Evolutionary conservation across 257 asterid genomes (phyloP).

Genomic region (Gentiana macrophylla): DNA sequence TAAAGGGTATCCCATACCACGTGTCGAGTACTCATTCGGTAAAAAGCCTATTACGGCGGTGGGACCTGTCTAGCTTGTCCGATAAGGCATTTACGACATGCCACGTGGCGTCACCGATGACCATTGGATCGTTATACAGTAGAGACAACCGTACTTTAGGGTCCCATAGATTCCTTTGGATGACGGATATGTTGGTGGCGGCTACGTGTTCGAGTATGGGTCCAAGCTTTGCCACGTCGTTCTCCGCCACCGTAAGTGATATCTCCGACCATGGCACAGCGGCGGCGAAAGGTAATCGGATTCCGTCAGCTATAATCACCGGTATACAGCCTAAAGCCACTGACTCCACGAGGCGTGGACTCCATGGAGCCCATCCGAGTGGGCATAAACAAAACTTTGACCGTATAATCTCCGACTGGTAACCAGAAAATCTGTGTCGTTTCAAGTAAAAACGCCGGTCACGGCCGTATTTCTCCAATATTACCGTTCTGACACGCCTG

Average conservation of each 20-base stretch:
- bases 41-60: constrained; percentile 25
- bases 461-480: constrained; percentile 42
- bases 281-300: constrained; percentile 56
- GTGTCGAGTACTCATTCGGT: constrained; percentile 15
- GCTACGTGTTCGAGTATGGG: constrained; percentile 57
- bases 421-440: constrained; percentile 59
- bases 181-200: constrained; percentile 44
- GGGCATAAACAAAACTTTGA: constrained; percentile 85
- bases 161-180: constrained; percentile 57
- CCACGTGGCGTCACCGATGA: constrained; percentile 87
- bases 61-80: constrained; percentile 34
- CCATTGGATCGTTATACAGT: constrained; percentile 36
- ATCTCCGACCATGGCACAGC: constrained; percentile 72
- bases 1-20: constrained; percentile 4
- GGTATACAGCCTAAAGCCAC: constrained; percentile 84
- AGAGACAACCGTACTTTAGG: constrained; percentile 39
- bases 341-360: constrained; percentile 82
- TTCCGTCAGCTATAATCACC: constrained; percentile 75
- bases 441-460: constrained; percentile 57
- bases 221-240: constrained; percentile 50
- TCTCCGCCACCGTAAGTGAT: constrained; percentile 67
- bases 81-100: constrained; percentile 40
- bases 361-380: constrained; percentile 97
- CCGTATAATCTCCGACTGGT: constrained; percentile 64
- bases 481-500: constrained; percentile 64